Evolutionary conservation across 768 basidiomycete genomes (phyloP).

Genomic region (Phaffia australis): DNA sequence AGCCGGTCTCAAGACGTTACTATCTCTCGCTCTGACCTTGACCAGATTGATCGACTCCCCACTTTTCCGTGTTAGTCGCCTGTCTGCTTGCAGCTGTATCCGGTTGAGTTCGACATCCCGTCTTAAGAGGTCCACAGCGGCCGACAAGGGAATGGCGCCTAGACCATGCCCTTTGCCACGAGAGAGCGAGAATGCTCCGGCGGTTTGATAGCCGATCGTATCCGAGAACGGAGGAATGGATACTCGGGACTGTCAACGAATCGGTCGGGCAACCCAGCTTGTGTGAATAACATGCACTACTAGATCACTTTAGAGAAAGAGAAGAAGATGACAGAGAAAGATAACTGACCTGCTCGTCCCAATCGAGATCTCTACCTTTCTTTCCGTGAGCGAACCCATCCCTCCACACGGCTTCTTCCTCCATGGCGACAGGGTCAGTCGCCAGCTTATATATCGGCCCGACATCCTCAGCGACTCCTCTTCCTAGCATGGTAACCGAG

Average conservation of each 20-base stretch:
- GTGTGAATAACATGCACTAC: not conserved
- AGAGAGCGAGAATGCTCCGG: slow-evolving; percentile 69
- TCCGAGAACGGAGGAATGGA: slow-evolving; percentile 19
- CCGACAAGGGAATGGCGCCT: slow-evolving; percentile 54
- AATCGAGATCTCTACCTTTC: slow-evolving; percentile 16
- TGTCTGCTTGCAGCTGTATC: not conserved
- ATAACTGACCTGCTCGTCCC: slow-evolving; percentile 15
- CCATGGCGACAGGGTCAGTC: not conserved
- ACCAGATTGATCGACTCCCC: slow-evolving; percentile 19
- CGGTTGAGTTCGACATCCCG: slow-evolving; percentile 14
- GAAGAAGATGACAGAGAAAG: not conserved
- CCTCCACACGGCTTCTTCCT: slow-evolving; percentile 16
- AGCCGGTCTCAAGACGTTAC: slow-evolving; percentile 14
- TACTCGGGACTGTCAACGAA: not conserved
- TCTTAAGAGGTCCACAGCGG: slow-evolving; percentile 21
- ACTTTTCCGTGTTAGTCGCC: not conserved
- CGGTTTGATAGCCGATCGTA: slow-evolving; percentile 72
- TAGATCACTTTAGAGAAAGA: not conserved
- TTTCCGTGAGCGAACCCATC: slow-evolving; percentile 9
- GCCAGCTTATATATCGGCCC: slow-evolving; percentile 17
- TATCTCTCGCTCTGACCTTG: slow-evolving; percentile 18
- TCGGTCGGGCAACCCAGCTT: not conserved
- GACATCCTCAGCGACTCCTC: slow-evolving; percentile 43
- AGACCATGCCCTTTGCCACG: slow-evolving; percentile 68
- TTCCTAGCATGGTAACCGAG: slow-evolving; percentile 49